Evolutionary conservation across 2,329 filamentous ascomycete species (phyloP).

Genomic region (Cladophialophora bantiana): DNA sequence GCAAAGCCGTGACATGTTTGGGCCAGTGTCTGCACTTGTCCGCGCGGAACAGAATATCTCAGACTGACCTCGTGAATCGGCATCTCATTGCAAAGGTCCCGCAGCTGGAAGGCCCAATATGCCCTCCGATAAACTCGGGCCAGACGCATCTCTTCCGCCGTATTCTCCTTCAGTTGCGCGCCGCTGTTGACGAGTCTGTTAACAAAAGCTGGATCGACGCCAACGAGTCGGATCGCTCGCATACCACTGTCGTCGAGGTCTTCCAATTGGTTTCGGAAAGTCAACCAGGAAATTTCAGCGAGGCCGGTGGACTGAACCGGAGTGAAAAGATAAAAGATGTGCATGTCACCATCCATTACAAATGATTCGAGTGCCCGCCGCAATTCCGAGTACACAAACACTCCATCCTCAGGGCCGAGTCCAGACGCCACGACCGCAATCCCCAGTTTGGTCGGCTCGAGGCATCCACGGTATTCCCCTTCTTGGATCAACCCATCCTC

Average conservation of each 20-base stretch:
- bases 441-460: conserved; percentile 68
- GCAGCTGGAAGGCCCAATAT: conserved; percentile 77
- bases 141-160: conserved; percentile 64
- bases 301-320: conserved; percentile 65
- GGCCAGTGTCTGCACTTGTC: conserved; percentile 73
- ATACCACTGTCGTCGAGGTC: conserved; percentile 73
- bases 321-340: conserved; percentile 78
- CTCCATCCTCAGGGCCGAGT: conserved; percentile 75
- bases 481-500: conserved; percentile 62
- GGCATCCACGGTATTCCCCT: conserved; percentile 49
- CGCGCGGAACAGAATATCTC: conserved; percentile 74
- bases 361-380: conserved; percentile 72
- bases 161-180: conserved; percentile 66
- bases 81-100: conserved; percentile 78
- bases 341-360: conserved; percentile 82
- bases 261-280: conserved; percentile 75
- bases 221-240: conserved; percentile 71
- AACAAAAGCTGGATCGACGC: conserved; percentile 71
- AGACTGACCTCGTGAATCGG: conserved; percentile 72
- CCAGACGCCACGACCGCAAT: conserved; percentile 75
- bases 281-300: conserved; percentile 71
- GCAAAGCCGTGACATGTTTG: conserved; percentile 81
- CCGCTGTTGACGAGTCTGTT: conserved; percentile 72
- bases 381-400: conserved; percentile 75
- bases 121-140: conserved; percentile 73